Conservation (phyloP, 2,329 filamentous ascomycete genomes). For the Fusarium nodosum region DNA sequence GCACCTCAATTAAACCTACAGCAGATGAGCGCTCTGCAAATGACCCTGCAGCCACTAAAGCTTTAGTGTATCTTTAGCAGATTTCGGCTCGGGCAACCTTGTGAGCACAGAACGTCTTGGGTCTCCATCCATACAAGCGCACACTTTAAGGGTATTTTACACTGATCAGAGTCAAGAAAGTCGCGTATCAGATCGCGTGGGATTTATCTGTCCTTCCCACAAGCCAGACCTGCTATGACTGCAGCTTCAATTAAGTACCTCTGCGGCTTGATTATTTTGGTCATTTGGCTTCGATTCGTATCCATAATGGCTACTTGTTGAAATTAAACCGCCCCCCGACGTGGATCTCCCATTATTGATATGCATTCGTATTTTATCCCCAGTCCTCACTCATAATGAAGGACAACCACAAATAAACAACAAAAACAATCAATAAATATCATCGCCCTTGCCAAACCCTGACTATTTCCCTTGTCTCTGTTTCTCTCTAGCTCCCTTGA, state of each 20-base stretch:
- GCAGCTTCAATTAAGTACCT: conserved; percentile 14
- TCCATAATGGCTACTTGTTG: not conserved
- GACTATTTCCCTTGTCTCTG: conserved; percentile 33
- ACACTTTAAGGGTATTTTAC: conserved; percentile 34
- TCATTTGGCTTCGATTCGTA: not conserved
- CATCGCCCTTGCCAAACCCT: conserved; percentile 25
- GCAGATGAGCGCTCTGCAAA: conserved; percentile 29
- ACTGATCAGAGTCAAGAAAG: conserved; percentile 25
- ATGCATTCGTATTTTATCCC: not conserved
- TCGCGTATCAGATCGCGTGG: conserved; percentile 43
- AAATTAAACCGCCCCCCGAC: not conserved
- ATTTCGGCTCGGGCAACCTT: conserved; percentile 15
- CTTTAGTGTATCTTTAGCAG: conserved; percentile 39
- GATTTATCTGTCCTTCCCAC: conserved; percentile 11
- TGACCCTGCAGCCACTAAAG: conserved; percentile 33
- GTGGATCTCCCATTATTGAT: not conserved
- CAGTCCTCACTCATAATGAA: not conserved
- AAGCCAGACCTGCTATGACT: conserved; percentile 17
- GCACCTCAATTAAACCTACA: conserved; percentile 16
- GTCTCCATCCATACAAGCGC: conserved; percentile 18
- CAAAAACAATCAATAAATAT: conserved; percentile 34
- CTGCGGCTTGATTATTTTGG: conserved; percentile 2
- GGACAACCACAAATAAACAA: conserved; percentile 30
- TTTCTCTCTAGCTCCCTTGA: conserved; percentile 37
- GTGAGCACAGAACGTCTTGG: not conserved